These are phyloP conservation scores for Pichia exigua DNA, from an alignment of 805 yeast species.

Conservation along the genomic window DNA sequence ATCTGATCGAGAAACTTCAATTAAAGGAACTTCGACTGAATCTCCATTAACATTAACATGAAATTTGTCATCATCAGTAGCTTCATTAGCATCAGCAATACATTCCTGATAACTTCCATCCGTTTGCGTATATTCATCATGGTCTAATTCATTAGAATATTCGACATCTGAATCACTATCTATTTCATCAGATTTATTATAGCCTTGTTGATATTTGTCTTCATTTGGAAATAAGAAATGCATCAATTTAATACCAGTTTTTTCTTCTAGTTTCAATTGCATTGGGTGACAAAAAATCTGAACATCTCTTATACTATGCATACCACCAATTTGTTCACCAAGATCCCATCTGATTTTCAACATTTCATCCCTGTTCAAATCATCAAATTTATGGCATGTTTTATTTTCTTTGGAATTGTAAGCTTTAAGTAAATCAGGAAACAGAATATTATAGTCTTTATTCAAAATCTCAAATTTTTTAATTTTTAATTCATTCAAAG, in stretches of 20 bases:
- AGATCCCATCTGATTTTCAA: constrained; percentile 62
- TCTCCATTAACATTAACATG: not conserved
- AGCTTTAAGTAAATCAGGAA: constrained; percentile 67
- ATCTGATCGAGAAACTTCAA: not conserved
- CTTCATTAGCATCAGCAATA: not conserved
- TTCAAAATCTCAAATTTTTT: constrained; percentile 64
- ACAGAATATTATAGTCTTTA: constrained; percentile 45
- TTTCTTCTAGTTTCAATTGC: constrained; percentile 64
- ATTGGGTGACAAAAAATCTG: constrained; percentile 57
- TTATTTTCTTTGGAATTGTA: constrained; percentile 15
- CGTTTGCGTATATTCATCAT: not conserved
- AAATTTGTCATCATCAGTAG: not conserved
- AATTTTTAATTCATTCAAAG: constrained; percentile 51
- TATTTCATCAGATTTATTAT: not conserved
- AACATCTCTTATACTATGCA: constrained; percentile 64
- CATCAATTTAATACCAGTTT: constrained; percentile 54
- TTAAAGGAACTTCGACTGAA: not conserved
- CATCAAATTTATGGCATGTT: not conserved
- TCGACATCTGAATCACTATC: not conserved
- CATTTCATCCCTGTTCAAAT: constrained; percentile 23
- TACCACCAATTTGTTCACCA: constrained; percentile 85
- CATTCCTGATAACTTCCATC: not conserved
- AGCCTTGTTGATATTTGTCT: not conserved
- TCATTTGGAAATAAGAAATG: constrained; percentile 59
- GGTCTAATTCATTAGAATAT: not conserved